Conservation (phyloP, 495 filamentous ascomycete genomes). For the Pseudevernia furfuracea region DNA sequence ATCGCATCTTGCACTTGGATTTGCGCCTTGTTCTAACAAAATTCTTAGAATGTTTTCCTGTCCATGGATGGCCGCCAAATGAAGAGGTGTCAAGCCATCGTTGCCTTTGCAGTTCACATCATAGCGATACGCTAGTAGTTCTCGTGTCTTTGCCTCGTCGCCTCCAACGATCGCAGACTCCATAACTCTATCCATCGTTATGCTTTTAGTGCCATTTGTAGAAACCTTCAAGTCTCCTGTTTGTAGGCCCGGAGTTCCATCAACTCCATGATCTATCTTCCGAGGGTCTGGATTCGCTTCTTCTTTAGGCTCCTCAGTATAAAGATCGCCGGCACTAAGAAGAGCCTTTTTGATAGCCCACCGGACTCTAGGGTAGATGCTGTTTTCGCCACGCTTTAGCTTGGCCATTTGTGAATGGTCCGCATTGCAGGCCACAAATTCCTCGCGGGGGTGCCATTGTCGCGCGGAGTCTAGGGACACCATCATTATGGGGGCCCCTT, state of each 20-base stretch:
- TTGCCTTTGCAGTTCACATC: not conserved
- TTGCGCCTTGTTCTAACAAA: not conserved
- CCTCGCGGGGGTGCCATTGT: not conserved
- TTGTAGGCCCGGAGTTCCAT: not conserved
- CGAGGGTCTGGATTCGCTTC: not conserved
- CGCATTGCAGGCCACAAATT: not conserved
- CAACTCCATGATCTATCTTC: not conserved
- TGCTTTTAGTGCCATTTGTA: not conserved
- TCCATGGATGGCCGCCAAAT: not conserved
- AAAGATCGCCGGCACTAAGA: not conserved
- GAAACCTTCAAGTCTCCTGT: not conserved
- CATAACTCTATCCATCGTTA: not conserved
- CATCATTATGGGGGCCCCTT: constrained; percentile 1
- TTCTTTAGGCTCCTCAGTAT: not conserved
- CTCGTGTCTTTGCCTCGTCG: not conserved
- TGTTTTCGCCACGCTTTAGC: constrained; percentile 5
- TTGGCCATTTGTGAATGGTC: constrained; percentile 10
- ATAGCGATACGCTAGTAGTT: not conserved
- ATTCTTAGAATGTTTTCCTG: not conserved
- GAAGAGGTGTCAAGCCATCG: not conserved
- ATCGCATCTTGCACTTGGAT: not conserved
- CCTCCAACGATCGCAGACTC: not conserved
- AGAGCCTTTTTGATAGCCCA: constrained; percentile 1
- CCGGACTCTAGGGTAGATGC: constrained; percentile 2
- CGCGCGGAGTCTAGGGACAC: not conserved